Evolutionary conservation across 2,329 filamentous ascomycete species (phyloP).

Genomic region (Rasamsonia emersonii): DNA sequence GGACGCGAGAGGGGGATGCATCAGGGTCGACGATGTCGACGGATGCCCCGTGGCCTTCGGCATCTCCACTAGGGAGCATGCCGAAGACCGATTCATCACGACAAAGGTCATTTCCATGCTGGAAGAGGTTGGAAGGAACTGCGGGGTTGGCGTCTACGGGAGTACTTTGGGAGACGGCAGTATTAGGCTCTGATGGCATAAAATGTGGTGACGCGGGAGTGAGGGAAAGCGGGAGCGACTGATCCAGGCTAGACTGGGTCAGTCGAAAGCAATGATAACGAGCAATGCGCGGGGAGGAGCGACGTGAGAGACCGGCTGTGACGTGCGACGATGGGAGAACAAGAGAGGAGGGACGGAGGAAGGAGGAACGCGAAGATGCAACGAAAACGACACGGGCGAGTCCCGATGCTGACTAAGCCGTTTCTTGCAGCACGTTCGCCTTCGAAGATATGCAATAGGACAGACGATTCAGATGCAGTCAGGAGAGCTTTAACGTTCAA

Average conservation of each 20-base stretch:
- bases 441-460: too few species aligned
- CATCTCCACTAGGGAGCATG: slow-evolving; percentile 33
- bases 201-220: slow-evolving; percentile 39
- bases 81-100: slow-evolving; percentile 36
- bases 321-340: slow-evolving; percentile 2
- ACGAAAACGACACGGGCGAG: slow-evolving; percentile 2
- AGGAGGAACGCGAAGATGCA: neutral
- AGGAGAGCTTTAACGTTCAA: too few species aligned
- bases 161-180: slow-evolving; percentile 41
- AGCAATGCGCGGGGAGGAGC: slow-evolving; percentile 1
- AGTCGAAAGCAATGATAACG: slow-evolving; percentile 30
- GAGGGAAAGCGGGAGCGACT: slow-evolving; percentile 37
- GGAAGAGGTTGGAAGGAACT: slow-evolving; percentile 33
- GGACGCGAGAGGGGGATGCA: slow-evolving; percentile 15
- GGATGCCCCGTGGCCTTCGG: slow-evolving; percentile 22
- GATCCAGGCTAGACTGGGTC: slow-evolving; percentile 46
- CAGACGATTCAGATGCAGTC: too few species aligned
- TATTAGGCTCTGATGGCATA: slow-evolving; percentile 59
- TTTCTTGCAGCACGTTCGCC: too few species aligned
- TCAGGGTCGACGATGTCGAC: slow-evolving; percentile 14
- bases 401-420: slow-evolving; percentile 7
- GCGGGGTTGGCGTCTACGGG: slow-evolving; percentile 30
- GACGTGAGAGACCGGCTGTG: neutral
- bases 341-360: slow-evolving; percentile 1
- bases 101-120: slow-evolving; percentile 51